These are phyloP conservation scores for Pestalotiopsis fici DNA, from an alignment of 2,329 filamentous ascomycete species.

Conservation along the genomic window DNA sequence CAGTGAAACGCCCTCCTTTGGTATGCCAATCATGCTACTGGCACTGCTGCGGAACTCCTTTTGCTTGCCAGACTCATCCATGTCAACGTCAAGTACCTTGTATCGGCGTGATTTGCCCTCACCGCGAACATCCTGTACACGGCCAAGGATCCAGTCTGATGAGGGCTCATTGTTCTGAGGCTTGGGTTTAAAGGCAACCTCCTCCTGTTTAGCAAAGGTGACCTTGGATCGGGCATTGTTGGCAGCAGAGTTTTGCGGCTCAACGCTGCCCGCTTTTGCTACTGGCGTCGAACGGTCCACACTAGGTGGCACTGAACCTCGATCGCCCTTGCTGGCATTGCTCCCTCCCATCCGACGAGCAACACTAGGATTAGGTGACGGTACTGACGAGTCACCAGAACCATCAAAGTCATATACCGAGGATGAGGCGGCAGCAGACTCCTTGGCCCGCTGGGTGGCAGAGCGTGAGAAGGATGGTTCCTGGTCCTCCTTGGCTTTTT, in stretches of 20 bases:
- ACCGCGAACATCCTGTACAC: slow-evolving; percentile 73
- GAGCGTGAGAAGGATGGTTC: slow-evolving; percentile 27
- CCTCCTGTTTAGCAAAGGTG: slow-evolving; percentile 61
- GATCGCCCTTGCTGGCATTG: slow-evolving; percentile 36
- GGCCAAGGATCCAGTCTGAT: slow-evolving; percentile 72
- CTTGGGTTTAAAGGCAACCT: slow-evolving; percentile 68
- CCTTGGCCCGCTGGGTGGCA: slow-evolving; percentile 26
- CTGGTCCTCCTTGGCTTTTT: slow-evolving; percentile 40
- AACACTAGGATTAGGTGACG: slow-evolving; percentile 37
- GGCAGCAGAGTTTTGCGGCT: slow-evolving; percentile 45
- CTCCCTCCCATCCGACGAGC: slow-evolving; percentile 33
- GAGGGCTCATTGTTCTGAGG: slow-evolving; percentile 45
- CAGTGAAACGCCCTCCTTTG: slow-evolving; percentile 54
- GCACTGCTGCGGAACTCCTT: slow-evolving; percentile 72
- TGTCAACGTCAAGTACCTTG: slow-evolving; percentile 78
- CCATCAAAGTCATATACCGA: slow-evolving; percentile 46
- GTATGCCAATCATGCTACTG: slow-evolving; percentile 76
- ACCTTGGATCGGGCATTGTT: slow-evolving; percentile 52
- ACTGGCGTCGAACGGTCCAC: slow-evolving; percentile 41
- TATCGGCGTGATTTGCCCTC: slow-evolving; percentile 79
- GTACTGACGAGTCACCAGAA: slow-evolving; percentile 42
- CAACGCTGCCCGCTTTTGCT: slow-evolving; percentile 44
- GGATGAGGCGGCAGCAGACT: slow-evolving; percentile 22
- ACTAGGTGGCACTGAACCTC: slow-evolving; percentile 57
- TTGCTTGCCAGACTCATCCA: slow-evolving; percentile 68